Evolutionary conservation across 257 asterid genomes (phyloP).

Genomic region (Solanum pinnatisectum): DNA sequence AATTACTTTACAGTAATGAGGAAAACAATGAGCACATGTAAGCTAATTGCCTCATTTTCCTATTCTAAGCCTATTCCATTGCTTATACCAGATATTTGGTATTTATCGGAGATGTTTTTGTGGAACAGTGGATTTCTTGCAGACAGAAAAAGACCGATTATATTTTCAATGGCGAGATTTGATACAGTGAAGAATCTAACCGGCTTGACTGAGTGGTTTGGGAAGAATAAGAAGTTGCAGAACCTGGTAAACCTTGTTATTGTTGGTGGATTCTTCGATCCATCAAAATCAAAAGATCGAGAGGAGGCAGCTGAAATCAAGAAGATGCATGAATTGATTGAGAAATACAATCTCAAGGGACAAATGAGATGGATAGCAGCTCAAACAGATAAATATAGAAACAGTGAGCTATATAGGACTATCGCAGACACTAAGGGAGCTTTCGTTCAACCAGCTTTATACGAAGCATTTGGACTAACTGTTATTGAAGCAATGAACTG

Average conservation of each 20-base stretch:
- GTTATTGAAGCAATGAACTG: slow-evolving; percentile 90
- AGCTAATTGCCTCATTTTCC: slow-evolving; percentile 8
- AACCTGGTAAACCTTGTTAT: slow-evolving; percentile 65
- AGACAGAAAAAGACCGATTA: slow-evolving; percentile 61
- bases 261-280: slow-evolving; percentile 75
- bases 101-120: background rate
- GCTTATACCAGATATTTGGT: background rate
- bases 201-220: slow-evolving; percentile 82
- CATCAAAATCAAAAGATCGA: slow-evolving; percentile 69
- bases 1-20: slow-evolving; percentile 47
- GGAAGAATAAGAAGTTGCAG: slow-evolving; percentile 50
- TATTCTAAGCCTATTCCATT: background rate
- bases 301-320: slow-evolving; percentile 84
- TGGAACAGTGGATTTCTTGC: slow-evolving; percentile 59
- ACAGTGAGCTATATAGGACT: slow-evolving; percentile 66
- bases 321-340: slow-evolving; percentile 68
- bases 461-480: slow-evolving; percentile 83
- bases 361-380: slow-evolving; percentile 91
- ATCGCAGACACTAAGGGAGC: slow-evolving; percentile 86
- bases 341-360: slow-evolving; percentile 58
- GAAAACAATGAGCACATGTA: slow-evolving; percentile 72
- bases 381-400: slow-evolving; percentile 70
- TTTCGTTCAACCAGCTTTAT: slow-evolving; percentile 78
- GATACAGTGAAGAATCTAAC: slow-evolving; percentile 71
- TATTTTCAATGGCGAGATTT: slow-evolving; percentile 84